phyloP scores from a whole-genome alignment of 2,329 filamentous ascomycete genomes.

The Onygena corvina region DNA sequence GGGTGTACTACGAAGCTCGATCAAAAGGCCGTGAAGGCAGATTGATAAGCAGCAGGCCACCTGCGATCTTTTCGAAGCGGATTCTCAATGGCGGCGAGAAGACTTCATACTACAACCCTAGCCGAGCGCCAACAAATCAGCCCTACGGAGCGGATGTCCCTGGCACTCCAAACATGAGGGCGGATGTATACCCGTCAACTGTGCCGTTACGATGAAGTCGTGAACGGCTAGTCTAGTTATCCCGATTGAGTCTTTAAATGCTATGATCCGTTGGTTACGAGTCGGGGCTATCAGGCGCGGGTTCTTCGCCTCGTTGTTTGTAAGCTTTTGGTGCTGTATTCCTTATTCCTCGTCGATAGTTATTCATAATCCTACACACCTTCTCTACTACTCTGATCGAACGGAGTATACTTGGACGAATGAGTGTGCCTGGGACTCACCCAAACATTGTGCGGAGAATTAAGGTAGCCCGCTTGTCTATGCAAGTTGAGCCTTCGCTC shows the following conservation, averaged over 20 bases:
- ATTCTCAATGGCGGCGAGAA: slow-evolving; percentile 29
- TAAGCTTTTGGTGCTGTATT: background rate
- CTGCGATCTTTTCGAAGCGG: slow-evolving; percentile 31
- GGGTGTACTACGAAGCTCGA: slow-evolving; percentile 65
- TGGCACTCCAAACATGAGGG: background rate
- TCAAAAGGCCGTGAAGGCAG: slow-evolving; percentile 19
- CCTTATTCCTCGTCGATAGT: background rate
- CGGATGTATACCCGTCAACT: background rate
- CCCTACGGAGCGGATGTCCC: background rate
- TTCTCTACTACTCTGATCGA: background rate
- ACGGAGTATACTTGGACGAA: too few species aligned
- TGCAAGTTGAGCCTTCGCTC: background rate
- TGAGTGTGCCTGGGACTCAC: too few species aligned
- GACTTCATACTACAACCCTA: background rate
- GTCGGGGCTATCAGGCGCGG: background rate
- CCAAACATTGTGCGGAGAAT: too few species aligned
- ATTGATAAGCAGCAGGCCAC: slow-evolving; percentile 19
- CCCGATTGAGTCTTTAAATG: background rate
- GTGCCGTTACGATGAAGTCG: background rate
- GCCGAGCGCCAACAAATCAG: background rate
- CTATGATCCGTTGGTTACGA: background rate
- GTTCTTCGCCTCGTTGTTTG: background rate
- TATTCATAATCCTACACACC: background rate
- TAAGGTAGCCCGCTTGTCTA: too few species aligned
- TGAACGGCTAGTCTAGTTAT: background rate